Base-by-base conservation (phyloP, 2,329 filamentous ascomycete genomes). In the Ceratocystis cubensis region DNA sequence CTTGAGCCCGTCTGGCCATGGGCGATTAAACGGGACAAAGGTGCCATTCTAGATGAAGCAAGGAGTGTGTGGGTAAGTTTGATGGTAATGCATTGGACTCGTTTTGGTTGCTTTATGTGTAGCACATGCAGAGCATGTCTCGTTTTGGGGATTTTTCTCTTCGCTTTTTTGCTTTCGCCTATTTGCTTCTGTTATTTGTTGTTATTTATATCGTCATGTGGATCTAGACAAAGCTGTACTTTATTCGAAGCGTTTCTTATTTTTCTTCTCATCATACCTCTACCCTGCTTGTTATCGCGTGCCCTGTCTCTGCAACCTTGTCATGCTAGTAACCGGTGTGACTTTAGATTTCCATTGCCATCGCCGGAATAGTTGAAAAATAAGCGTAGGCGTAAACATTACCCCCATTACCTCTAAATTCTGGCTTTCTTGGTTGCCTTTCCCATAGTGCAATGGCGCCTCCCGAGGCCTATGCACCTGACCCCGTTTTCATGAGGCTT, bases 21-120 rank as follows among this genome's bases (percentile, higher is more conserved):
- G 75, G 63, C 74, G 76, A 45, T 70, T 77, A 30, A 77, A 78
- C 48, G 76, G 76, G 45, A 71, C 74, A 66, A 76, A 75, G 71
- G 73, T 74, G 68, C 75, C 74, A 65, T 74, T 77, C 69, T 78
- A 72, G 70, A 70, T 48, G 56, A 33, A 28, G 28, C n/a, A 41
- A 41, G 37, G 10, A 13, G 13, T 15, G 37, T 41, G 10, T 41
- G 37, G 28, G 56, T 59, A 59, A 37, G 56, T 33, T 37, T 41
- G 37, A 59, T 59, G 56, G 30, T 64, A 30, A 53, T 63, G 17
- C 25, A 46, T 37, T 64, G 8, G 28, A 46, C 30, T 62, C 6
- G 33, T 62, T 6, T 45, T 62, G 50, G 44, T 66, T 41, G 10
- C 37, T 66, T 22, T 33, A 61, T 59, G 20, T 46, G 28, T 10